Percentiles rank a stretch among this genome's conserved stretches.
Conservation (phyloP, 1,139 yeast genomes). For the Blastobotrys aristatus region DNA sequence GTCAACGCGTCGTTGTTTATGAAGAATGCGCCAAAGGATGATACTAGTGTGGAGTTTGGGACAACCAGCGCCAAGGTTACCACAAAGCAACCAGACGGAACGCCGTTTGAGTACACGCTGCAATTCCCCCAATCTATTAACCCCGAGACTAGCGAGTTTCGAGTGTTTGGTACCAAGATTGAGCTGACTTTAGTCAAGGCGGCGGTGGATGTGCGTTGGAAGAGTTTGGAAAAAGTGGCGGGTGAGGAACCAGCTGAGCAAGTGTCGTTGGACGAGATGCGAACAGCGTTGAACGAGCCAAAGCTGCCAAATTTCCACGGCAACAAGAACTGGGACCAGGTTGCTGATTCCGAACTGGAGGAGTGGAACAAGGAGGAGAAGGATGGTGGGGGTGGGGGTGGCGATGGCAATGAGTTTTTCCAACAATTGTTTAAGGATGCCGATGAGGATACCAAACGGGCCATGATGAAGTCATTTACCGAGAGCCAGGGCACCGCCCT, state of each 20-base stretch:
- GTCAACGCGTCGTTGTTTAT: slow-evolving; percentile 71
- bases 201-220: slow-evolving; percentile 12
- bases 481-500: slow-evolving; percentile 93
- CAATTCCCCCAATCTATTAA: slow-evolving; percentile 49
- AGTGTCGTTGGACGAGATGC: slow-evolving; percentile 13
- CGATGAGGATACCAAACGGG: slow-evolving; percentile 82
- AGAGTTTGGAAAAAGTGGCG: slow-evolving; percentile 4
- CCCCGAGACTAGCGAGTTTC: slow-evolving; percentile 42
- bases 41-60: slow-evolving; percentile 39
- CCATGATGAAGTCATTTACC: slow-evolving; percentile 95
- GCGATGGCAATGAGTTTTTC: slow-evolving; percentile 64
- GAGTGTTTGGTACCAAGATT: slow-evolving; percentile 66
- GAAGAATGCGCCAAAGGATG: slow-evolving; percentile 51
- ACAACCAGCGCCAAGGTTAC: slow-evolving; percentile 30
- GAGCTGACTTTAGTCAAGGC: slow-evolving; percentile 51
- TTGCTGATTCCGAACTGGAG: slow-evolving; percentile 48
- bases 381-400: slow-evolving; percentile 21
- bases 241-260: slow-evolving; percentile 7
- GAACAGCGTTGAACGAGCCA: slow-evolving; percentile 23
- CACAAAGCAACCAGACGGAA: slow-evolving; percentile 21
- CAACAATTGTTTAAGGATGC: slow-evolving; percentile 68
- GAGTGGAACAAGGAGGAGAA: slow-evolving; percentile 40
- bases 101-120: slow-evolving; percentile 41
- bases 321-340: slow-evolving; percentile 64
- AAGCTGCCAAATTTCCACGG: slow-evolving; percentile 13